Evolutionary conservation across 768 basidiomycete species (phyloP), one percentile per base, ranked within the genome.

Genomic region (Dacryopinax primogenitus): DNA sequence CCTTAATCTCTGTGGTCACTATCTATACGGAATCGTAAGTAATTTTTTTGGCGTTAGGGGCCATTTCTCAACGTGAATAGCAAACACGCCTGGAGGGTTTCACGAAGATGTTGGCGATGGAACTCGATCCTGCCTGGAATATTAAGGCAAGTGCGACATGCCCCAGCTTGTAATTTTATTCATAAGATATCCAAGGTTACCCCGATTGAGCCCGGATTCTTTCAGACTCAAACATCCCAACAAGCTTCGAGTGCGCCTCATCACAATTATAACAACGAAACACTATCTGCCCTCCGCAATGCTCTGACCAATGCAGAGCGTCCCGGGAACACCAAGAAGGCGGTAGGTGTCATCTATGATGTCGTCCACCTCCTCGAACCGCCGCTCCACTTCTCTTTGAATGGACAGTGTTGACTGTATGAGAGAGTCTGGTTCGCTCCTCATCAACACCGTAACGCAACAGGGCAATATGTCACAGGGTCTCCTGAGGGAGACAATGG

Each of bases 11-110:
- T 26, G 13, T 13, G 45, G 45, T 23, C 45, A 47, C 12, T 47
- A n/a, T n/a, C n/a, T n/a, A 47, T 21, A 23, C 23, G 9, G 45
- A 12, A 47, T 13, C 45, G 45, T 47, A 26, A 12, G 45, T 7
- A 7, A 7, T 47, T n/a, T 15, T 37, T 18, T 9, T 9, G 11
- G 18, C 18, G 36, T 37, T 37, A 37, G 18, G 9, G 45, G 13
- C 9, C 45, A 47, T 15, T 6, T 47, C 23, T 47, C 11, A 47
- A n/a, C n/a, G n/a, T n/a, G n/a, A n/a, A n/a, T n/a, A 47, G 45
- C 13, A 47, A 47, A 47, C 45, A 47, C 45, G 45, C 45, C 45
- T 47, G 7, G 45, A 47, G n/a, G 45, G 45, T 23, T 47, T 47
- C n/a, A 47, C 45, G 11, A 47, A 47, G 45, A 47, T 23, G 11